Base-by-base conservation (phyloP, 371 early-diverging fungal species). In the Capniomyces stellatus region DNA sequence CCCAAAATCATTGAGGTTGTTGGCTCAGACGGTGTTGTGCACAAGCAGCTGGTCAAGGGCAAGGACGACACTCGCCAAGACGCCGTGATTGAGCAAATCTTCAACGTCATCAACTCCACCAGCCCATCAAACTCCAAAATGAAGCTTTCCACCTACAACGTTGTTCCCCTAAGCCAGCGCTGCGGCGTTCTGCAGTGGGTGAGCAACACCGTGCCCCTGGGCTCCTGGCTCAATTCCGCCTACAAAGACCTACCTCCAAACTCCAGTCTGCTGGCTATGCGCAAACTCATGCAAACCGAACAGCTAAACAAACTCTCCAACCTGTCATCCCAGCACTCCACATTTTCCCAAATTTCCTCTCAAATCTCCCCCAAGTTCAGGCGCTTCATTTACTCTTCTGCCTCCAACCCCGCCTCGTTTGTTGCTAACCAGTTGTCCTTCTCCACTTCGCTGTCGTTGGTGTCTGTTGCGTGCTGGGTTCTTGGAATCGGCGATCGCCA, bases 401-500 rank as follows among this genome's bases (percentile, higher is more conserved):
- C 19, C 50, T 74, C 27, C 64, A 70, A 3, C 63, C 73, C 23
- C 70, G 75, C 23, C 64, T 73, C 79, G 41, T 92, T 92, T 89
- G 81, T 85, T 62, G 64, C 73, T 44, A 76, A 77, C 29, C 76
- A 81, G n/a, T 68, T 72, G 12, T 64, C 73, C 8, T 97, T 87
- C 64, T 81, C 82, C 4, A 75, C 83, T 15, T 91, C 93, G 39
- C 75, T 89, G n/a, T 97, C 98, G 1, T 84, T 86, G 0, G 87
- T 84, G 69, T 89, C 89, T 8, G 85, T 96, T 51, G 78, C 91
- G 47, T 98, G 99, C 0, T 96, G 90, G 70, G 77, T 98, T 18
- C 83, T 99, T 59, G 99, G 99, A 1, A 73, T 99, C 23, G 99
- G 99, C 13, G 99, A 99, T 70, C 83, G 99, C 12, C 99, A 99